Percentiles rank a stretch among this genome's conserved stretches.
These are phyloP conservation scores for Orychophragmus violaceus DNA, from an alignment of 345 rosid genomes.

Conservation along the genomic window DNA sequence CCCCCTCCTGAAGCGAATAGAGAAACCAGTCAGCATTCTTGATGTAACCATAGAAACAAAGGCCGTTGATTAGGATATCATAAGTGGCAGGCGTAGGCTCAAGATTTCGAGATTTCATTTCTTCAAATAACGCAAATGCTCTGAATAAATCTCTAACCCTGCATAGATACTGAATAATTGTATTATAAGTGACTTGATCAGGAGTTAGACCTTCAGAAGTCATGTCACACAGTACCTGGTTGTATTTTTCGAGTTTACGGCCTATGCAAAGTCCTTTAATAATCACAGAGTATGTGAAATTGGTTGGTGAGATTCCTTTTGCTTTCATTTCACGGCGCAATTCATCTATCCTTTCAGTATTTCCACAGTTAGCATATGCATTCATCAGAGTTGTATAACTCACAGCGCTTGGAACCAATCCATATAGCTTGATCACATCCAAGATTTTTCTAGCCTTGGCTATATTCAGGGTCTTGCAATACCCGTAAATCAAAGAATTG, in stretches of 20 bases:
- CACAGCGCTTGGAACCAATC: slow-evolving; percentile 47
- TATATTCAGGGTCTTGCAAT: slow-evolving; percentile 40
- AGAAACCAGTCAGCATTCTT: slow-evolving; percentile 46
- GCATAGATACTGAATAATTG: slow-evolving; percentile 47
- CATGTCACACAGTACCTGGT: slow-evolving; percentile 41
- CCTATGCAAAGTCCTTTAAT: slow-evolving; percentile 58
- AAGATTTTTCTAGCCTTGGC: slow-evolving; percentile 43
- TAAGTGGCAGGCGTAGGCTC: slow-evolving; percentile 51
- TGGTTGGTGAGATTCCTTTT: slow-evolving; percentile 37
- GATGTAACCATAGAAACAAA: slow-evolving; percentile 42
- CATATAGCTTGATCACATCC: slow-evolving; percentile 39
- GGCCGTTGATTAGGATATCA: slow-evolving; percentile 55
- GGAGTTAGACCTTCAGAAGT: slow-evolving; percentile 41
- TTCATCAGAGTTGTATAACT: slow-evolving; percentile 75
- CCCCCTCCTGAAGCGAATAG: slow-evolving; percentile 36
- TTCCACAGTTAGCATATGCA: slow-evolving; percentile 52
- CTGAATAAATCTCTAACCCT: slow-evolving; percentile 28
- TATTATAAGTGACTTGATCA: slow-evolving; percentile 62
- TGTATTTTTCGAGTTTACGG: slow-evolving; percentile 38
- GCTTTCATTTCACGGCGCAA: slow-evolving; percentile 50
- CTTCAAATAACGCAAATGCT: slow-evolving; percentile 39
- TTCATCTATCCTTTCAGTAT: slow-evolving; percentile 29
- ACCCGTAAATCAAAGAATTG: slow-evolving; percentile 59
- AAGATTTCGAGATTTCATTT: slow-evolving; percentile 44
- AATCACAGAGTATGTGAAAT: slow-evolving; percentile 57